These are phyloP conservation scores for Dentipellis sp. DNA, from an alignment of 768 basidiomycete species.

Conservation along the genomic window DNA sequence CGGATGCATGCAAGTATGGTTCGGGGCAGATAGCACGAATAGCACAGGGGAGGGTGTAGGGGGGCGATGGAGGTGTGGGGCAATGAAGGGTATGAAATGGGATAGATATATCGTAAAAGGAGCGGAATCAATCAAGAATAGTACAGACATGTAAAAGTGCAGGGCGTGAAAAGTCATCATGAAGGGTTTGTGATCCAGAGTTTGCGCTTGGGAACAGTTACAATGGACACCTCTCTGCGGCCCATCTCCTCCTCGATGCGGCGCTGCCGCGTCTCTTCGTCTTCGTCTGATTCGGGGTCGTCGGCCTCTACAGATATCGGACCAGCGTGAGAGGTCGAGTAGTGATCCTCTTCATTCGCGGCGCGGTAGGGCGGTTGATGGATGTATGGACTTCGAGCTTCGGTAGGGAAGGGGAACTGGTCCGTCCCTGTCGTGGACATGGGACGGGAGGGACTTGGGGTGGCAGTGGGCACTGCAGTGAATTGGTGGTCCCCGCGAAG, in stretches of 20 bases:
- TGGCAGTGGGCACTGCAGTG: conserved; percentile 20
- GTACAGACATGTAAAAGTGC: background rate
- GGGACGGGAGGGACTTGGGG: conserved; percentile 30
- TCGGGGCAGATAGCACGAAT: too few species aligned
- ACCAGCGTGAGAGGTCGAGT: conserved; percentile 38
- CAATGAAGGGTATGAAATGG: background rate
- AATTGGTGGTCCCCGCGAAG: conserved; percentile 26
- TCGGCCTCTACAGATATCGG: conserved; percentile 27
- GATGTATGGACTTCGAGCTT: conserved; percentile 49
- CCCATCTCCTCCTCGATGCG: conserved; percentile 78
- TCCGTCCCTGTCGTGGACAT: conserved; percentile 31
- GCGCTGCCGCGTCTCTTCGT: conserved; percentile 65
- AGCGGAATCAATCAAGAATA: background rate
- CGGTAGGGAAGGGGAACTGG: conserved; percentile 35
- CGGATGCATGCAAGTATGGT: background rate
- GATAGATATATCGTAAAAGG: background rate
- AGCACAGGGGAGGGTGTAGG: too few species aligned
- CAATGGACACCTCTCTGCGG: conserved; percentile 75
- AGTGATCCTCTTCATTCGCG: conserved; percentile 32
- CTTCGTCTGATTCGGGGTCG: conserved; percentile 56
- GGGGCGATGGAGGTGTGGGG: background rate
- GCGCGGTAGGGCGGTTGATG: conserved; percentile 57
- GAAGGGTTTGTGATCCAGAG: conserved; percentile 67
- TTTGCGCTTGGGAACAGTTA: conserved; percentile 63
- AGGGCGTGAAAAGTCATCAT: conserved; percentile 10